phyloP scores from a whole-genome alignment of 2,329 filamentous ascomycete species.

The Penicillium sp. region DNA sequence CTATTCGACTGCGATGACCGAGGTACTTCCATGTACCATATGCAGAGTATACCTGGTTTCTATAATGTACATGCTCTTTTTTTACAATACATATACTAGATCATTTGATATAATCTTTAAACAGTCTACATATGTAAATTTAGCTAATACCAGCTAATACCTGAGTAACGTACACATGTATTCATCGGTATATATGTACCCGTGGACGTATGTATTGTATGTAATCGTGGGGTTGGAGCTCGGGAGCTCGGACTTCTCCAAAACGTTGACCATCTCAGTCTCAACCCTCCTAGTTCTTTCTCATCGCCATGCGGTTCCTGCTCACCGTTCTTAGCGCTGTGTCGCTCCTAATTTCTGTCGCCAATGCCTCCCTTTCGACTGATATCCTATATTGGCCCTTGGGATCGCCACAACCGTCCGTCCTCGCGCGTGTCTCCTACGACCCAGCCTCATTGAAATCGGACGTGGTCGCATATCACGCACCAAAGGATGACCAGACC shows the following conservation, averaged over 20 bases:
- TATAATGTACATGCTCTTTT: neutral
- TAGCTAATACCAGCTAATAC: neutral
- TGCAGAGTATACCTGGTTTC: neutral
- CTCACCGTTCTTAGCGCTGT: constrained; percentile 14
- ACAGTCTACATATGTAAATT: neutral
- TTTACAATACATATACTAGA: neutral
- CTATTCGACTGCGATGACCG: accelerated
- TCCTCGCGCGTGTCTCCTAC: constrained; percentile 42
- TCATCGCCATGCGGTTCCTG: constrained; percentile 16
- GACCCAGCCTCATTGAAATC: constrained; percentile 36
- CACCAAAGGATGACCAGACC: constrained; percentile 31
- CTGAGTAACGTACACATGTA: too few relatives aligned
- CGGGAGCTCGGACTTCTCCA: neutral
- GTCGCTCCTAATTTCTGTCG: constrained; percentile 12
- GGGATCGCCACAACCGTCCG: constrained; percentile 28
- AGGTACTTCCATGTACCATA: neutral
- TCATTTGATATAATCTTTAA: too few relatives aligned
- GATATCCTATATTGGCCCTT: constrained; percentile 42
- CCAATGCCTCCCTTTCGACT: constrained; percentile 21
- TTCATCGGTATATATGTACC: too few relatives aligned
- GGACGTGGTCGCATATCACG: constrained; percentile 38
- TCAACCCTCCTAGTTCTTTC: too few relatives aligned
- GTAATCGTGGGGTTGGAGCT: neutral
- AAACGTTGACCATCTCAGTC: neutral
- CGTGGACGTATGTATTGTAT: neutral